Evolutionary conservation across 257 asterid species (phyloP).

Genomic region (Cynanchum wilfordii): DNA sequence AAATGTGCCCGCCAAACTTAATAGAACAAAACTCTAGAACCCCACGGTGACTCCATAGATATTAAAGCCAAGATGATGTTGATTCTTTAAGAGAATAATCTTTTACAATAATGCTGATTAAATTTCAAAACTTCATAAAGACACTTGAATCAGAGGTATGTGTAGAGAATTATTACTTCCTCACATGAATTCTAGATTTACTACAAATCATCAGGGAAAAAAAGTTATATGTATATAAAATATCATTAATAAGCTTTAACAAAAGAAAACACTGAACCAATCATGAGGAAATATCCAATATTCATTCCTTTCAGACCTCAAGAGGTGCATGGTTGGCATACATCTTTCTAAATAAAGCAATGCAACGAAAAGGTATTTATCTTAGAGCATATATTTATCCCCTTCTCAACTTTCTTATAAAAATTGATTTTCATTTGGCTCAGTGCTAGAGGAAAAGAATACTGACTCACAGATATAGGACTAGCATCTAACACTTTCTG

Average conservation of each 20-base stretch:
- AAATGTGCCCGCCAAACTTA: not conserved
- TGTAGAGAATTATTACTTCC: not conserved
- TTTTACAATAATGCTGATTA: not conserved
- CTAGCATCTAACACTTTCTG: conserved; percentile 56
- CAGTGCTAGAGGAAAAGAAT: not conserved
- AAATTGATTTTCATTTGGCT: not conserved
- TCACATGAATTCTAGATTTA: not conserved
- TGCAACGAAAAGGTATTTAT: not conserved
- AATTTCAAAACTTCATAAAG: not conserved
- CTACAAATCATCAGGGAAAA: not conserved
- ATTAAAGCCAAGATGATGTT: not conserved
- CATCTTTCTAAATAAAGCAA: not conserved
- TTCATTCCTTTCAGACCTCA: not conserved
- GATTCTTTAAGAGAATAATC: not conserved
- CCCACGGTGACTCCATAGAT: not conserved
- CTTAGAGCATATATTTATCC: not conserved
- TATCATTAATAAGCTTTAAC: not conserved
- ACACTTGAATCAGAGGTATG: not conserved
- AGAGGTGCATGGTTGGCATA: not conserved
- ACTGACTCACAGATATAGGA: conserved; percentile 58
- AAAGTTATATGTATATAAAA: not conserved
- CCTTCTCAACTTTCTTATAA: conserved; percentile 6
- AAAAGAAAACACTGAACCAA: not conserved
- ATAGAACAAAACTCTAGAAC: not conserved
- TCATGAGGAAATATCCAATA: not conserved